phyloP scores from a whole-genome alignment of 208 protist genomes.

The Crithidia thermophila region DNA sequence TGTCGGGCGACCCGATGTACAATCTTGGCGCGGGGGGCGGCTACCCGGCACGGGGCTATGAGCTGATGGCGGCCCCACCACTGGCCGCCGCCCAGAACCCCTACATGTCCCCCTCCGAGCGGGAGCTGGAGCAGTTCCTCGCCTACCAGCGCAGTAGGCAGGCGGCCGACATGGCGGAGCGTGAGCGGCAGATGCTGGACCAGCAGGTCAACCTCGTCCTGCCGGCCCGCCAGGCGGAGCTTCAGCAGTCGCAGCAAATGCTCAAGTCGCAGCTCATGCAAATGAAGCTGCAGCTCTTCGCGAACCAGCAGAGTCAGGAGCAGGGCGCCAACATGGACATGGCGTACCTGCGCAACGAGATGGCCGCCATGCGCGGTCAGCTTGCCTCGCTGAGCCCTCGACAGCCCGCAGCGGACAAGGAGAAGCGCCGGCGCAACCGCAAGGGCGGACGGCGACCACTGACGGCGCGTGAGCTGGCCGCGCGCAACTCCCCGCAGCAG shows the following conservation, averaged over 20 bases:
- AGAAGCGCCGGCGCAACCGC: too few relatives aligned
- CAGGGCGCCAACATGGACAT: slow-evolving; percentile 34
- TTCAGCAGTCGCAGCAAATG: slow-evolving; percentile 48
- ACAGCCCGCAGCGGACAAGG: too few relatives aligned
- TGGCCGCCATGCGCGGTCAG: slow-evolving; percentile 34
- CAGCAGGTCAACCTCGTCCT: slow-evolving; percentile 50
- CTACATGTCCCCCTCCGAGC: slow-evolving; percentile 19
- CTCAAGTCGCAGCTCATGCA: slow-evolving; percentile 42
- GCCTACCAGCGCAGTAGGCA: slow-evolving; percentile 39
- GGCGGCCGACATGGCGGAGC: slow-evolving; percentile 27
- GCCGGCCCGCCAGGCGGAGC: slow-evolving; percentile 40
- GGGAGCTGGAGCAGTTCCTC: slow-evolving; percentile 37
- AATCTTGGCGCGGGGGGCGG: neutral
- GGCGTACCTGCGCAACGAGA: slow-evolving; percentile 44
- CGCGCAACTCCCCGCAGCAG: neutral
- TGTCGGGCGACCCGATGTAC: neutral
- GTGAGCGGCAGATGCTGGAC: slow-evolving; percentile 42
- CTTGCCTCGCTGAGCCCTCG: slow-evolving; percentile 22
- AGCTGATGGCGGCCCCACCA: slow-evolving; percentile 7
- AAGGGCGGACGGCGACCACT: neutral
- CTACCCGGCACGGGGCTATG: slow-evolving; percentile 2
- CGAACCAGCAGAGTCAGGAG: slow-evolving; percentile 30
- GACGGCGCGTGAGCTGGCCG: neutral
- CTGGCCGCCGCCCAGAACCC: neutral
- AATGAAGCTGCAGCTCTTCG: slow-evolving; percentile 49